Evolutionary conservation across 306 rosid species (phyloP).

Genomic region (Begonia loranthoides): DNA sequence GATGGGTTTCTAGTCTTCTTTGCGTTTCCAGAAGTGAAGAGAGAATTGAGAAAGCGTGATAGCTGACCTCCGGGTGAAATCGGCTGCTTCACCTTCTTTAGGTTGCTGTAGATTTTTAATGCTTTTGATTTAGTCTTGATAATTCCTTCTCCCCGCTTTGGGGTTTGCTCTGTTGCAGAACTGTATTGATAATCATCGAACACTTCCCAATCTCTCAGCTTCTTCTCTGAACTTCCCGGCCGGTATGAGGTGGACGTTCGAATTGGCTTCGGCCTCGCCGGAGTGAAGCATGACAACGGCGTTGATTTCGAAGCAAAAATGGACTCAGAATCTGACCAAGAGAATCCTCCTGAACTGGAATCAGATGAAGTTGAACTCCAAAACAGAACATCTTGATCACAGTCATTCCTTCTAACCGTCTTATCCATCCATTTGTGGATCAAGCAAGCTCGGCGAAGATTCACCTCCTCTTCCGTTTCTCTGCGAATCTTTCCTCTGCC

Average conservation of each 20-base stretch:
- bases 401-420: background rate
- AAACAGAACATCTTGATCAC: background rate
- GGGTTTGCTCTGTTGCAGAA: constrained; percentile 11
- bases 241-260: background rate
- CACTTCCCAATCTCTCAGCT: background rate
- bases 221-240: background rate
- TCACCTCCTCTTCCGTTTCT: background rate
- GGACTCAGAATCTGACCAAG: background rate
- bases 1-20: constrained; percentile 11
- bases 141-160: background rate
- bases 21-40: constrained; percentile 30
- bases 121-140: constrained; percentile 51
- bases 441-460: background rate
- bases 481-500: background rate
- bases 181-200: constrained; percentile 13
- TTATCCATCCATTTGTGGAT: constrained; percentile 1
- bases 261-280: background rate
- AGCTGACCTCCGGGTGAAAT: constrained; percentile 28
- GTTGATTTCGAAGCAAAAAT: background rate
- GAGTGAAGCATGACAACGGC: background rate
- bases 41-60: constrained; percentile 48
- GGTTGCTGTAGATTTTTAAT: constrained; percentile 45
- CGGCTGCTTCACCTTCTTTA: background rate
- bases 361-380: background rate
- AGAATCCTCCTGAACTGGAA: background rate